These are phyloP conservation scores for Suillus placidus DNA, from an alignment of 768 basidiomycete genomes.

Conservation along the genomic window DNA sequence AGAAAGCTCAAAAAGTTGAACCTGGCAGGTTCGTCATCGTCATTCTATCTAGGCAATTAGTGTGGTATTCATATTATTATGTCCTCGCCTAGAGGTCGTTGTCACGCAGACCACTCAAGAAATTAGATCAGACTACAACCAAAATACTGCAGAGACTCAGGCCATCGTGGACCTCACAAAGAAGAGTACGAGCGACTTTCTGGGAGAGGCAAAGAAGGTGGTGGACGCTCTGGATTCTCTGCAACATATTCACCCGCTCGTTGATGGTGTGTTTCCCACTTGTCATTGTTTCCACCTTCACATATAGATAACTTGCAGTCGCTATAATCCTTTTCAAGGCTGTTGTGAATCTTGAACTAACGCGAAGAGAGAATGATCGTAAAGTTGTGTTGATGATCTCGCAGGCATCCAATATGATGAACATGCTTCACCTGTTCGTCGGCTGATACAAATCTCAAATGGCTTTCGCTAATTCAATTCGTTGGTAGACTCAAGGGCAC, in stretches of 20 bases:
- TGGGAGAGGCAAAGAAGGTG: constrained; percentile 23
- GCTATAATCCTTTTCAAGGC: too few species aligned
- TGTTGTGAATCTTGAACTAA: too few species aligned
- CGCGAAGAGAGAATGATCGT: too few species aligned
- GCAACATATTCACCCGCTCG: constrained; percentile 28
- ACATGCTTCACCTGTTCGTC: too few species aligned
- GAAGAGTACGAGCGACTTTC: constrained; percentile 18
- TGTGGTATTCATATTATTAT: not conserved
- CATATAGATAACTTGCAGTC: not conserved
- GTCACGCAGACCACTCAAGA: not conserved
- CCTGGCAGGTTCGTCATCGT: not conserved
- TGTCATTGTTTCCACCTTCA: not conserved
- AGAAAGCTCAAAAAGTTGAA: not conserved
- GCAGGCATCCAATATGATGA: too few species aligned
- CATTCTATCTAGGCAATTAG: not conserved
- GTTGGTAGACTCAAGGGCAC: constrained; percentile 34
- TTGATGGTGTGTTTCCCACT: constrained; percentile 23
- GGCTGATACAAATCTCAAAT: too few species aligned
- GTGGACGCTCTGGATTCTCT: constrained; percentile 31
- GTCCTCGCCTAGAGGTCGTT: not conserved
- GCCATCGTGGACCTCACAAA: constrained; percentile 1
- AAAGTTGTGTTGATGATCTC: too few species aligned
- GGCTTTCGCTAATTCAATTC: not conserved
- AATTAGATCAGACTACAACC: not conserved
- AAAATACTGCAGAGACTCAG: not conserved